Evolutionary conservation across 371 early-diverging fungal species (phyloP), one percentile per base, ranked within the genome.

Genomic region (Rhizopus delemar): DNA sequence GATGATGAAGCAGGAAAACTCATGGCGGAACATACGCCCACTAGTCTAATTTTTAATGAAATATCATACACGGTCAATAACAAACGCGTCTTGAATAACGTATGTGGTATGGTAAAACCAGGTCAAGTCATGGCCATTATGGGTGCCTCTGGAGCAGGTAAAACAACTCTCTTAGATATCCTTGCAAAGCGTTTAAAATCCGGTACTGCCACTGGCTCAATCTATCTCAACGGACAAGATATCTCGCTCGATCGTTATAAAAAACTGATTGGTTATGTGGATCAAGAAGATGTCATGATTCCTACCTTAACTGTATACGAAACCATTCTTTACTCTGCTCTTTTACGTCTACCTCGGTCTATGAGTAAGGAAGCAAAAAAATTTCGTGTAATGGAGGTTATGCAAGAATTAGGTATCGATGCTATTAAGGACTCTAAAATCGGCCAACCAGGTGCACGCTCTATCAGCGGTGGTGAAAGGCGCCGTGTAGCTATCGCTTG

Each of bases 101-200:
- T 92, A 1, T 76, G 77, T 2, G 95, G 95, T 4, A 57, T 83
- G 9, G 94, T 90, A 4, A 61, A 78, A 6, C 88, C 95, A 1
- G 97, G 97, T 8, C 82, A 93, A 59, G 77, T 94, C n/a, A 71
- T 85, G 63, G 90, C 89, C 22, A 90, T 95, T 63, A 86, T 94
- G 87, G 95, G 93, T 2, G 87, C 91, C 3, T 87, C 86, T 4
- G 87, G 87, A 11, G 83, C 86, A 3, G 90, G 89, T 1, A 86
- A 85, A 56, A 89, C 90, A 0, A 86, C 86, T 0, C 49, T 92
- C 60, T 76, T 93, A 12, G 91, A 93, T 68, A 78, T 90, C 31
- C 65, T 93, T 55, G 91, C 92, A 7, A 87, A 88, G 15, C 78
- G 88, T 29, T 75, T 80, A 51, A 83, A 82, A 51, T 71, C 77